phyloP scores from a whole-genome alignment of 1,284 basidiomycete species.

The Pterulicium gracile region DNA sequence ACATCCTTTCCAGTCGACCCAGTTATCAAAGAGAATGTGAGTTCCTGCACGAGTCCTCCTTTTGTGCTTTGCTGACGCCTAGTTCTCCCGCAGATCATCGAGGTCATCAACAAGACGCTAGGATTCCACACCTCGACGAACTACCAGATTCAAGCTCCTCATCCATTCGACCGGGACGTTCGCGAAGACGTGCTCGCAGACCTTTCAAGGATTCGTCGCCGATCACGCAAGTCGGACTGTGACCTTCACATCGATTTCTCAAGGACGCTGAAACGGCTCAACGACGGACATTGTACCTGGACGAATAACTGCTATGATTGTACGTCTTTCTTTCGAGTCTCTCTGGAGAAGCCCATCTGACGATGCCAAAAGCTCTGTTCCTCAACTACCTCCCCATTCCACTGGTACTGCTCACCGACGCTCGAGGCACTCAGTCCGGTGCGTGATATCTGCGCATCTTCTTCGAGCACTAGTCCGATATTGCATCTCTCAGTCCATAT shows the following conservation, averaged over 20 bases:
- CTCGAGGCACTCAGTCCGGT: slow-evolving; percentile 2
- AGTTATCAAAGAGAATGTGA: neutral
- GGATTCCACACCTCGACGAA: neutral
- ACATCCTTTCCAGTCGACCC: neutral
- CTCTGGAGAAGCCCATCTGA: neutral
- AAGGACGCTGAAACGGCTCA: slow-evolving; percentile 4
- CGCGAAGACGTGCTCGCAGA: slow-evolving; percentile 2
- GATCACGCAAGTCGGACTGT: slow-evolving; percentile 5
- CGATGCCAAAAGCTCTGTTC: slow-evolving; percentile 1
- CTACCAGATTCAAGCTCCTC: slow-evolving; percentile 2
- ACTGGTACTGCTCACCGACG: slow-evolving; percentile 7
- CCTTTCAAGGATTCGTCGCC: neutral
- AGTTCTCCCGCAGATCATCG: neutral
- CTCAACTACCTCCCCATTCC: slow-evolving; percentile 6
- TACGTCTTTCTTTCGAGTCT: neutral
- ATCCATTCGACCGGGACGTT: slow-evolving; percentile 1
- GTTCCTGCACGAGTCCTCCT: neutral
- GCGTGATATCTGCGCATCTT: neutral
- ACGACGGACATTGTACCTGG: slow-evolving; percentile 8
- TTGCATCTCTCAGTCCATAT: slow-evolving; percentile 16
- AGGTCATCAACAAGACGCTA: neutral
- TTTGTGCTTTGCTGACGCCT: neutral
- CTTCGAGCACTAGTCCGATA: neutral
- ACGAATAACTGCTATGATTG: slow-evolving; percentile 6
- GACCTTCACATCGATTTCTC: slow-evolving; percentile 8